These are phyloP conservation scores for Rhizopus microsporus DNA, from an alignment of 371 early-diverging fungal genomes.

Conservation along the genomic window DNA sequence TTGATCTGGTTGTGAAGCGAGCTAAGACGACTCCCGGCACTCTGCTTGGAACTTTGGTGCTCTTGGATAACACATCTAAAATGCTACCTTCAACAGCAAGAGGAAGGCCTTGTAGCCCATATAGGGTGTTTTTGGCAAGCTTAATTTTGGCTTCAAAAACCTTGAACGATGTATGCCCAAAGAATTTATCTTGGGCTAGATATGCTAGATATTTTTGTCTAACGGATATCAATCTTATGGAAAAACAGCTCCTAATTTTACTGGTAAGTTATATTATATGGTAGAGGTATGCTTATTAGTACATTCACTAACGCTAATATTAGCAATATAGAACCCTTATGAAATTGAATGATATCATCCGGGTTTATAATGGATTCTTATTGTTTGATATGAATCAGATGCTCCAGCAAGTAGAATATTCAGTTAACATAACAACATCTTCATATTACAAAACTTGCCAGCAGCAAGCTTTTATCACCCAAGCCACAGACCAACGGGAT, in stretches of 20 bases:
- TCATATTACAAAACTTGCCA: too few species aligned
- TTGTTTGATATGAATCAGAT: background rate
- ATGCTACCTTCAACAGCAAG: conserved; percentile 38
- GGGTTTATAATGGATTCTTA: background rate
- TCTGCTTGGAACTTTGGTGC: conserved; percentile 59
- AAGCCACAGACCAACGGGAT: too few species aligned
- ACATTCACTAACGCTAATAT: background rate
- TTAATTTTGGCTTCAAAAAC: conserved; percentile 73
- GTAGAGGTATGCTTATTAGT: background rate
- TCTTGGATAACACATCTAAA: conserved; percentile 53
- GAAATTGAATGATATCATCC: background rate
- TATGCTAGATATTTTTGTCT: conserved; percentile 70
- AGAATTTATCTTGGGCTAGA: conserved; percentile 79
- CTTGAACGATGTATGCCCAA: conserved; percentile 75
- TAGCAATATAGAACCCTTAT: background rate
- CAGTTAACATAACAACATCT: too few species aligned
- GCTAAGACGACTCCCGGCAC: conserved; percentile 62
- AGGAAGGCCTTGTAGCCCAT: conserved; percentile 70
- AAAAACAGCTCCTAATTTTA: conserved; percentile 74
- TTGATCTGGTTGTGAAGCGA: conserved; percentile 45
- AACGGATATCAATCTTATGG: conserved; percentile 80
- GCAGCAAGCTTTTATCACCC: too few species aligned
- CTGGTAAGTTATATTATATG: conserved; percentile 39
- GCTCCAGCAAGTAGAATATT: too few species aligned
- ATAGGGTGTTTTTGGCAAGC: conserved; percentile 65